Evolutionary conservation across 805 yeast species (phyloP), one percentile per base, ranked within the genome.

Genomic region (Hanseniaspora meyeri): DNA sequence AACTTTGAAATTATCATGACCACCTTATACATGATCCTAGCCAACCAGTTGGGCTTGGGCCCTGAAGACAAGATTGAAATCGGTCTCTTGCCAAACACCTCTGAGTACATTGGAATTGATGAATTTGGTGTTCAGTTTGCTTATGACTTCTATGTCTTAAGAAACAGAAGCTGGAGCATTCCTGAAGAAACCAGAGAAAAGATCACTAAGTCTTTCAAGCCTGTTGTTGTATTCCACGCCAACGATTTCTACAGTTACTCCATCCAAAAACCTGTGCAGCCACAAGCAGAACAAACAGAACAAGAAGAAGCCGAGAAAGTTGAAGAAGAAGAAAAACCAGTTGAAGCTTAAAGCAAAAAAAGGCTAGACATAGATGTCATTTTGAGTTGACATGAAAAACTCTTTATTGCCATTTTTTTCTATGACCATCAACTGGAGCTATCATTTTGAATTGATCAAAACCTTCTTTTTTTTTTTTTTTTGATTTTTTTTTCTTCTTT

Each of bases 1-100:
- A 68, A 67, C 50, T 52, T 58, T 10, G 61, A 58, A 32, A 57
- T 66, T 32, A 62, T 67, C 27, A 45, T 67, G 57, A 67, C 66
- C 55, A 67, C 71, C 12, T 58, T 68, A 42, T 64, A 69, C 59
- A 70, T 68, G 56, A 63, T 68, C 47, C 11, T 56, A 3, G 20
- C 50, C 40, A 43, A 43, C 36, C 58, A 43, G 14, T 34, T 49
- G 31, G 47, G 20, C 3, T 8, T 37, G 24, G n/a, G 43, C 29
- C n/a, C 38, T 24, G 58, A 56, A 37, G 43, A 45, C 19, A 40
- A 27, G 16, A 32, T 56, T 27, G 58, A 55, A 37, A 37, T 49
- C n/a, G 42, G 47, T 32, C 24, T 55, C 2, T 34, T 55, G 14
- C 43, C 51, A 38, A 49, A 46, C 36, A 32, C 43, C 10, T 53